Base-by-base conservation (phyloP, 2,329 filamentous ascomycete species). In the Cladosporium sphaerospermum region DNA sequence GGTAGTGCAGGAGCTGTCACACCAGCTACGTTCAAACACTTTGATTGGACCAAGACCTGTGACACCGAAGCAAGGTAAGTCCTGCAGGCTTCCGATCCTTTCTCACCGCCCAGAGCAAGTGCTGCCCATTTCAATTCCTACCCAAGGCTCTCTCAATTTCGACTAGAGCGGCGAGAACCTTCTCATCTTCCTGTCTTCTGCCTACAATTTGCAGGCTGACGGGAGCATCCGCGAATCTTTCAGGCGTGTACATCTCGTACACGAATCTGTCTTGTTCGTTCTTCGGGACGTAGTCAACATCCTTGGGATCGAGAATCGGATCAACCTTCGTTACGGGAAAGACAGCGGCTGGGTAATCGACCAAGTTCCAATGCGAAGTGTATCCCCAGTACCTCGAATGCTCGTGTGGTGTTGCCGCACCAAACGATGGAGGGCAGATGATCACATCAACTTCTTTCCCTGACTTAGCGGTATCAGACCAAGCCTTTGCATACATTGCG, bases 291-390 rank as follows among this genome's bases (percentile, higher is more conserved):
- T 43, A 45, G 11, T 47, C 28, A 43, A 16, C 4, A 33, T 54
- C 50, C 18, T 52, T 42, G 55, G 14, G 48, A 49, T 61, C 59
- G n/a, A 44, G 43, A 11, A 55, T 52, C 4, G 54, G 19, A 33
- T 58, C 56, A n/a, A 61, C 59, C 14, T 45, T 55, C 3, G 59
- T 61, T 10, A 61, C 57, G 0, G 84, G 84, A 62, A 88, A 85
- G 0, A 82, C 75, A 2, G 79, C 67, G 9, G 74, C 77, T 0
- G 84, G 62, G 53, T 64, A 64, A 64, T 88, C 83, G 1, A 88
- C 74, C 37, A 87, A 61, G 62, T 88, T 88, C 82, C 83, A 88
- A 55, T 83, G 78, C 0, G 77, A 51, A 0, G 82, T 85, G 60
- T 88, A 88, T 1, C 77, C 77, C 82, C 83, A 88, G 59, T 80